Percentiles rank a stretch among this genome's conserved stretches.
phyloP scores from a whole-genome alignment of 2,329 filamentous ascomycete genomes.

The Calonectria montana region DNA sequence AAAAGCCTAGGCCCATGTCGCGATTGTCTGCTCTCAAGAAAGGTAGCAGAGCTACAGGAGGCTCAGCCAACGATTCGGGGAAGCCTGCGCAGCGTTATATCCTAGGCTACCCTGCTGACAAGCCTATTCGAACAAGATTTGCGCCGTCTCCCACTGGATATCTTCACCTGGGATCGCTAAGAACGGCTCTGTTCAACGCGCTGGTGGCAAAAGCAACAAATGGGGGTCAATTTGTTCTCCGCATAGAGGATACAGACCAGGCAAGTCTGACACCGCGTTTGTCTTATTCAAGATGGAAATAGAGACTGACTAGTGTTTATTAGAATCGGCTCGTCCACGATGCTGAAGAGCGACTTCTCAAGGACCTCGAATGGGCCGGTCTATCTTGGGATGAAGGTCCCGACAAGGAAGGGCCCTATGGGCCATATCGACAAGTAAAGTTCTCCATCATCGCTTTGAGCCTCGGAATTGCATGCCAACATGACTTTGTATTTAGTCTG shows the following conservation, averaged over 20 bases:
- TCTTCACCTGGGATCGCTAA: slow-evolving; percentile 88
- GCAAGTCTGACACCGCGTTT: slow-evolving; percentile 56
- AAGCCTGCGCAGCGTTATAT: slow-evolving; percentile 40
- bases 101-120: slow-evolving; percentile 65
- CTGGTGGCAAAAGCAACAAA: slow-evolving; percentile 84
- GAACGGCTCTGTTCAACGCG: slow-evolving; percentile 96
- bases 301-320: background rate
- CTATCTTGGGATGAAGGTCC: slow-evolving; percentile 96
- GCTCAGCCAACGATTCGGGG: background rate
- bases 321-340: slow-evolving; percentile 84
- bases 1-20: slow-evolving; percentile 22
- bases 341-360: slow-evolving; percentile 80
- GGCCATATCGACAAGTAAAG: slow-evolving; percentile 84
- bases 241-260: slow-evolving; percentile 96
- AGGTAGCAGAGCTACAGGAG: slow-evolving; percentile 2
- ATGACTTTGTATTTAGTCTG: slow-evolving; percentile 67
- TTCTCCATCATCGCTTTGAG: background rate
- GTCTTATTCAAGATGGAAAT: background rate
- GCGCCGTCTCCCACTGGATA: slow-evolving; percentile 96
- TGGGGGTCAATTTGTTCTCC: slow-evolving; percentile 87
- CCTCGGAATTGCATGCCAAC: background rate
- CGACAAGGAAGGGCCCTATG: slow-evolving; percentile 81
- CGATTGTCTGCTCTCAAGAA: slow-evolving; percentile 42
- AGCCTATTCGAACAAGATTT: slow-evolving; percentile 73
- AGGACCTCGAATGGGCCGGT: slow-evolving; percentile 89